Conservation (phyloP, 495 filamentous ascomycete genomes). For the Parmelia sp. region DNA sequence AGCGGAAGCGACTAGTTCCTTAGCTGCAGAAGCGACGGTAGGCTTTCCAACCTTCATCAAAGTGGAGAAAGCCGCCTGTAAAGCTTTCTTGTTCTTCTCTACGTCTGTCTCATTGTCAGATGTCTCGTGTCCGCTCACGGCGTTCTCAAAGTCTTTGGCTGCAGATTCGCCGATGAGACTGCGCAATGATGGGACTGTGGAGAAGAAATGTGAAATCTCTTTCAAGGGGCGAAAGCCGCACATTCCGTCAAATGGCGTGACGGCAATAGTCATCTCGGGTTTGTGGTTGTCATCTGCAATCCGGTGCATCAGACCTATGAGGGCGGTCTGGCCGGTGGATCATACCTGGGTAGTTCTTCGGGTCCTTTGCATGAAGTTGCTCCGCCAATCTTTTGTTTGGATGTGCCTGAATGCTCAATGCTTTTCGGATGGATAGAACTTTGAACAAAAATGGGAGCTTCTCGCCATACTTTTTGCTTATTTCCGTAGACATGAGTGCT, state of each 20-base stretch:
- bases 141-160: conserved; percentile 60
- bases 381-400: conserved; percentile 97
- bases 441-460: conserved; percentile 97
- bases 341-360: conserved; percentile 83
- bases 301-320: not conserved
- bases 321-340: not conserved
- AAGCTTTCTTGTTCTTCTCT: conserved; percentile 68
- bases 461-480: conserved; percentile 63
- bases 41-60: conserved; percentile 72
- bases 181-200: conserved; percentile 63
- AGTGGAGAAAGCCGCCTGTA: conserved; percentile 64
- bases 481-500: conserved; percentile 63
- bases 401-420: conserved; percentile 93
- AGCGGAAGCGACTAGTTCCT: conserved; percentile 65
- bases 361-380: conserved; percentile 73
- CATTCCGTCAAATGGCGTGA: conserved; percentile 91
- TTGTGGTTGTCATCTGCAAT: conserved; percentile 91
- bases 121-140: conserved; percentile 58
- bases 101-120: conserved; percentile 52
- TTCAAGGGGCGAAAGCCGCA: conserved; percentile 87
- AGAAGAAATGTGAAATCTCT: conserved; percentile 83
- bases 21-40: conserved; percentile 55
- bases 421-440: conserved; percentile 88
- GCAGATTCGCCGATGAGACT: conserved; percentile 66
- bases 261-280: conserved; percentile 96